A percentile compares a stretch with the other conserved stretches of the same genome.
Evolutionary conservation across 2,329 filamentous ascomycete species (phyloP).

Genomic region (Monilinia laxa): DNA sequence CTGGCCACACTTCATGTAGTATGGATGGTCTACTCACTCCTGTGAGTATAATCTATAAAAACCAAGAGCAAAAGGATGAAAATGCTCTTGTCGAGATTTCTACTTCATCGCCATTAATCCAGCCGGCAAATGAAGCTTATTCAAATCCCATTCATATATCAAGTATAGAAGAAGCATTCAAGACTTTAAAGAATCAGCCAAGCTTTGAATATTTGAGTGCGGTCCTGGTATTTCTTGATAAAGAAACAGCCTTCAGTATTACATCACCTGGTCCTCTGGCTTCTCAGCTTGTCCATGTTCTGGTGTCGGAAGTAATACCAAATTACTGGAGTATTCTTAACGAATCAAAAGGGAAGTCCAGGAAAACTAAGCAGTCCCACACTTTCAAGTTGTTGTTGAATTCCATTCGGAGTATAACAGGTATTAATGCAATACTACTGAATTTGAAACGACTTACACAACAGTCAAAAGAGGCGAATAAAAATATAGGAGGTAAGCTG

Average conservation of each 20-base stretch:
- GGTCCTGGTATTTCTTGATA: slow-evolving; percentile 53
- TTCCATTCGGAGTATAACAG: slow-evolving; percentile 71
- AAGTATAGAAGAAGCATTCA: slow-evolving; percentile 52
- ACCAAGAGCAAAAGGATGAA: slow-evolving; percentile 25
- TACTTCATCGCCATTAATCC: slow-evolving; percentile 24
- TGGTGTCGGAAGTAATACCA: slow-evolving; percentile 73
- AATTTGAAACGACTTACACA: slow-evolving; percentile 63
- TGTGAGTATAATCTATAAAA: slow-evolving; percentile 45
- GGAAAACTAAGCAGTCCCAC: slow-evolving; percentile 23
- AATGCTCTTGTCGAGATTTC: slow-evolving; percentile 33
- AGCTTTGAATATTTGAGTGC: slow-evolving; percentile 56
- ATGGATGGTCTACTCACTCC: slow-evolving; percentile 53
- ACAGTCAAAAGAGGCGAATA: slow-evolving; percentile 45
- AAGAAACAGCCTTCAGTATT: slow-evolving; percentile 52
- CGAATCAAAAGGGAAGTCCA: slow-evolving; percentile 43
- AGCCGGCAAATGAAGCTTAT: slow-evolving; percentile 23
- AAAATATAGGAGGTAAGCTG: slow-evolving; percentile 28
- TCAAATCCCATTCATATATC: slow-evolving; percentile 23
- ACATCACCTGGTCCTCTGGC: slow-evolving; percentile 62
- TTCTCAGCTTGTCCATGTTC: slow-evolving; percentile 70
- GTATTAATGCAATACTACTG: slow-evolving; percentile 74
- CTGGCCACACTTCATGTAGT: slow-evolving; percentile 30
- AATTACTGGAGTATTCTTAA: slow-evolving; percentile 75
- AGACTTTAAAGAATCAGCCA: slow-evolving; percentile 61
- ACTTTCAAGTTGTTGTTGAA: slow-evolving; percentile 55